Conservation (phyloP, 1,284 basidiomycete genomes). For the Malassezia pachydermatis region DNA sequence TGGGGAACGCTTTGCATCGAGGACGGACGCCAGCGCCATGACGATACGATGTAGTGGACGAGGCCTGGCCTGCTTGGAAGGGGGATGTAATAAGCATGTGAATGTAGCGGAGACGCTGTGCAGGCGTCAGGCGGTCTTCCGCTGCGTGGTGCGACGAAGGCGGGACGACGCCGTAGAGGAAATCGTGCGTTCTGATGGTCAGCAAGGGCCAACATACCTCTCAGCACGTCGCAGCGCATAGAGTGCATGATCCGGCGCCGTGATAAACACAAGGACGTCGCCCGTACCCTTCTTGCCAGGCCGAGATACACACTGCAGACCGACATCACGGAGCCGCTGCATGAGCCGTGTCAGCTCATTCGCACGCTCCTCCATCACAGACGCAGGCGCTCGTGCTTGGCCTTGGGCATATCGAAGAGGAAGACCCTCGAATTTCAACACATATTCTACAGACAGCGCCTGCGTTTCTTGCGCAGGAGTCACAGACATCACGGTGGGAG, state of each 20-base stretch:
- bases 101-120: slow-evolving; percentile 30
- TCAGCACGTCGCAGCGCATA: slow-evolving; percentile 20
- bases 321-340: slow-evolving; percentile 20
- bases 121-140: slow-evolving; percentile 14
- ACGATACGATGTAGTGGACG: background rate
- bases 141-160: slow-evolving; percentile 1
- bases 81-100: slow-evolving; percentile 28
- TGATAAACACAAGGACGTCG: slow-evolving; percentile 37
- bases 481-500: background rate
- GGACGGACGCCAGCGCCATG: slow-evolving; percentile 31
- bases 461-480: background rate
- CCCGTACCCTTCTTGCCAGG: slow-evolving; percentile 22
- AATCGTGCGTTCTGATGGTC: slow-evolving; percentile 21
- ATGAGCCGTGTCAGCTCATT: slow-evolving; percentile 29
- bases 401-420: background rate
- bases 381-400: slow-evolving; percentile 21
- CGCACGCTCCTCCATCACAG: slow-evolving; percentile 17
- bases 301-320: slow-evolving; percentile 32
- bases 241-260: slow-evolving; percentile 18
- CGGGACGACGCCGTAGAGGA: slow-evolving; percentile 33
- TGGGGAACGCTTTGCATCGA: slow-evolving; percentile 28
- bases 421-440: slow-evolving; percentile 15
- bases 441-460: slow-evolving; percentile 10
- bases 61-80: background rate
- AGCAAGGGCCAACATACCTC: slow-evolving; percentile 10